Conservation (phyloP, 2,329 filamentous ascomycete species). For the Penicillium sp. region DNA sequence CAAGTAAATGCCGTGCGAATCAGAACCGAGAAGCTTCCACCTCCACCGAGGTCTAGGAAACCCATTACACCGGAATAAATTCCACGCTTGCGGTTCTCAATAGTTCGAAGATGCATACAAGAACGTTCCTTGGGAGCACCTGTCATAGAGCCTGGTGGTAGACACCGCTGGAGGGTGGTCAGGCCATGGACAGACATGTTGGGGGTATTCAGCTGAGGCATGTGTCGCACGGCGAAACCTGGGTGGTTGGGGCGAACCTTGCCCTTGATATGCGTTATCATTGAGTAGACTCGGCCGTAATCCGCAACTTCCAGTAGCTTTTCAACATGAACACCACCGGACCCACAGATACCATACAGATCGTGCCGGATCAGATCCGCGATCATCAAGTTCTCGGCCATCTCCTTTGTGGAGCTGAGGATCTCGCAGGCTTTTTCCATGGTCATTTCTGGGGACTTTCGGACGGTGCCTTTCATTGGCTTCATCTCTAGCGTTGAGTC, state of each 20-base stretch:
- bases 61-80: slow-evolving; percentile 88
- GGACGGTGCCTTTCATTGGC: slow-evolving; percentile 96
- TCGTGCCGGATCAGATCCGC: slow-evolving; percentile 95
- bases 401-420: slow-evolving; percentile 79
- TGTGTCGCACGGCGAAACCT: slow-evolving; percentile 32
- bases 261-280: slow-evolving; percentile 84
- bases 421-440: slow-evolving; percentile 69
- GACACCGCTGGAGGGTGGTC: slow-evolving; percentile 71
- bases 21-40: slow-evolving; percentile 86
- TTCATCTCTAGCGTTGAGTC: slow-evolving; percentile 60
- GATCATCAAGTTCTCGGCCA: slow-evolving; percentile 97
- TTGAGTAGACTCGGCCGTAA: slow-evolving; percentile 86
- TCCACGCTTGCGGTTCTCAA: slow-evolving; percentile 66
- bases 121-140: slow-evolving; percentile 92
- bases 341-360: slow-evolving; percentile 77
- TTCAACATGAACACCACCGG: slow-evolving; percentile 69
- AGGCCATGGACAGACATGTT: slow-evolving; percentile 54
- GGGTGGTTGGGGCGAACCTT: slow-evolving; percentile 35
- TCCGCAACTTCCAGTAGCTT: slow-evolving; percentile 85
- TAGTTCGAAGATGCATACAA: slow-evolving; percentile 72
- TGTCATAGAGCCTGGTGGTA: slow-evolving; percentile 94
- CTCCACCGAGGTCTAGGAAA: slow-evolving; percentile 81
- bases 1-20: slow-evolving; percentile 73
- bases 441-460: slow-evolving; percentile 67
- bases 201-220: slow-evolving; percentile 31